A percentile compares a stretch with the other conserved stretches of the same genome.
Evolutionary conservation across 1,139 yeast species (phyloP).

Genomic region (Debaryomyces singareniensis): DNA sequence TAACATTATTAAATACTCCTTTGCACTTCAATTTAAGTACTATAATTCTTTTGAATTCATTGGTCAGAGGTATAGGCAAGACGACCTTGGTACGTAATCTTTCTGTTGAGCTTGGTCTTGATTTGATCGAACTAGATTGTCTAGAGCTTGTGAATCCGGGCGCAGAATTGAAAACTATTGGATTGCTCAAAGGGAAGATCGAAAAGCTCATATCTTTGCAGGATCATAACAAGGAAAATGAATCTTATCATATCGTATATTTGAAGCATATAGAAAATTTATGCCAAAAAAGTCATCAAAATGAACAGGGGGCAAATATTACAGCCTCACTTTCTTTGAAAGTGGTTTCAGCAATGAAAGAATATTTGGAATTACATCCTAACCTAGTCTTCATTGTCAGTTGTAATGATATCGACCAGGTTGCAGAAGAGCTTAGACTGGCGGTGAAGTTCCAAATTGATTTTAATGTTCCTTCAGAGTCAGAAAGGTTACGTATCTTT

Average conservation of each 20-base stretch:
- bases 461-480: constrained; percentile 72
- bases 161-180: constrained; percentile 75
- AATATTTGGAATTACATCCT: constrained; percentile 34
- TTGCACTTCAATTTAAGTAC: constrained; percentile 44
- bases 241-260: constrained; percentile 42
- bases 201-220: constrained; percentile 42
- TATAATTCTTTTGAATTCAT: constrained; percentile 60
- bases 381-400: constrained; percentile 60
- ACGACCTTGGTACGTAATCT: constrained; percentile 52
- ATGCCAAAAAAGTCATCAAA: constrained; percentile 59
- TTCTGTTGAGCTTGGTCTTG: constrained; percentile 57
- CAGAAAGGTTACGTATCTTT: constrained; percentile 64
- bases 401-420: constrained; percentile 61
- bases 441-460: constrained; percentile 72
- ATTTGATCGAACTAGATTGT: constrained; percentile 66
- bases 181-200: constrained; percentile 66
- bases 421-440: constrained; percentile 63
- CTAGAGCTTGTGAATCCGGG: constrained; percentile 58
- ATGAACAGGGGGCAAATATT: constrained; percentile 51
- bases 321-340: constrained; percentile 55
- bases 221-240: constrained; percentile 11
- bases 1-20: constrained; percentile 31
- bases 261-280: constrained; percentile 72
- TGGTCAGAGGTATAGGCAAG: constrained; percentile 78
- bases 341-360: constrained; percentile 52